A percentile compares a stretch with the other conserved stretches of the same genome.
Conservation (phyloP, 2,329 filamentous ascomycete species). For the Alternaria brassicicola region DNA sequence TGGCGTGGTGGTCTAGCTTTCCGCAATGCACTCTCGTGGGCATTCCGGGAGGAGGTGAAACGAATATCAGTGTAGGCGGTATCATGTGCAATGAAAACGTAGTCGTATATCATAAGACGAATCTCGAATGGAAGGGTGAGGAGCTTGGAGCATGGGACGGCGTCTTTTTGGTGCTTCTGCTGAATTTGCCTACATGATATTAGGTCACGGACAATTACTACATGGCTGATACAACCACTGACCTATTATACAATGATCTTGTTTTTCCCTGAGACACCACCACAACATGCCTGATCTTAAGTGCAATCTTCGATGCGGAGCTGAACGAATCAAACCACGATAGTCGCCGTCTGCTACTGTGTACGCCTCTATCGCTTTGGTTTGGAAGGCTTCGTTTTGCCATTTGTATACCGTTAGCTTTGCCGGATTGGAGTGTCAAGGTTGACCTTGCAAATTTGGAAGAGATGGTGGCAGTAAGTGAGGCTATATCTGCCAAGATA, state of each 20-base stretch:
- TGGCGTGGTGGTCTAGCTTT: not conserved
- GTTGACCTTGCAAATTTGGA: not conserved
- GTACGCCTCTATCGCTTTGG: not conserved
- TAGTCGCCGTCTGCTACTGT: not conserved
- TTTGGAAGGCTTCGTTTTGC: not conserved
- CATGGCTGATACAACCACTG: not conserved
- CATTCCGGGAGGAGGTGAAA: not conserved
- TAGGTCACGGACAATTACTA: not conserved
- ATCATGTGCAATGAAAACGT: not conserved
- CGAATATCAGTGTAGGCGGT: not conserved
- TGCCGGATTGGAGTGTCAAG: not conserved
- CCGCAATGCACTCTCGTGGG: not conserved
- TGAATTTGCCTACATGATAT: not conserved
- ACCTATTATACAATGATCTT: not conserved
- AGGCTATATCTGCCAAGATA: not conserved
- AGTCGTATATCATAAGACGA: conserved; percentile 3
- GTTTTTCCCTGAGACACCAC: not conserved
- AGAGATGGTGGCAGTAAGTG: not conserved
- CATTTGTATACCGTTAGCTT: not conserved
- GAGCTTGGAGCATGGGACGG: not conserved
- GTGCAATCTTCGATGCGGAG: not conserved
- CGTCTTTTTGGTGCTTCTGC: not conserved
- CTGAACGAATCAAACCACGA: not conserved
- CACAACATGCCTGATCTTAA: not conserved
- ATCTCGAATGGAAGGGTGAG: conserved; percentile 5